Conservation (phyloP, 139 green algal genomes). For the Chlamydomonas schloesseri region DNA sequence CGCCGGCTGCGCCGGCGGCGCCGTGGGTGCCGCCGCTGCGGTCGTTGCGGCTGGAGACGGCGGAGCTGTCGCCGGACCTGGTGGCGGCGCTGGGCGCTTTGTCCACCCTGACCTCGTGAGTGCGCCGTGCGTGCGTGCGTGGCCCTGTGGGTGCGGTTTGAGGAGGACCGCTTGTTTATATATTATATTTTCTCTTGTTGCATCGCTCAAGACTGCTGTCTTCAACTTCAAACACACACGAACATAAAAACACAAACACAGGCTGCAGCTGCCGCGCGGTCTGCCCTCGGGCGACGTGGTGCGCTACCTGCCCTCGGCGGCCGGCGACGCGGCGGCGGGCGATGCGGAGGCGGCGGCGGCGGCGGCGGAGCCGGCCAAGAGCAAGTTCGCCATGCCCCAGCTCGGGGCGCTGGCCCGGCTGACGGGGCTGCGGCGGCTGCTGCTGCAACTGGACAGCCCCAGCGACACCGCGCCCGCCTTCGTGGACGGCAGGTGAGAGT, state of each 20-base stretch:
- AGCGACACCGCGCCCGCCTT: conserved; percentile 15
- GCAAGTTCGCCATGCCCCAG: background rate
- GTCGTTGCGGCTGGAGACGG: conserved; percentile 15
- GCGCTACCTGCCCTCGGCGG: background rate
- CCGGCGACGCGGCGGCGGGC: too few relatives aligned
- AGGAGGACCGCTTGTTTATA: too few relatives aligned
- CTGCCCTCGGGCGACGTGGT: conserved; percentile 7
- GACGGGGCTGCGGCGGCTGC: conserved; percentile 17
- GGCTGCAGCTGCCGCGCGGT: conserved; percentile 29
- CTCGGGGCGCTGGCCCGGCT: background rate
- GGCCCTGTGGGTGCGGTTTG: too few relatives aligned
- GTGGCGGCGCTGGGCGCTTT: background rate
- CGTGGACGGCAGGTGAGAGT: background rate
- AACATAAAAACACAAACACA: too few relatives aligned
- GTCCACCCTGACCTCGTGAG: background rate
- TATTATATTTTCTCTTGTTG: too few relatives aligned
- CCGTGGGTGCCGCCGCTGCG: conserved; percentile 5
- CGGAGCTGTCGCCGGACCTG: conserved; percentile 14
- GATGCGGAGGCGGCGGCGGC: too few relatives aligned
- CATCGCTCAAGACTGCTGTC: too few relatives aligned
- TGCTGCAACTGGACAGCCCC: conserved; percentile 36
- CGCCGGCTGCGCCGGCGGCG: background rate
- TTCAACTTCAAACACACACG: too few relatives aligned
- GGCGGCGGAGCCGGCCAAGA: background rate
- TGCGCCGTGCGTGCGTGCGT: too few relatives aligned